Conservation (phyloP, 306 rosid genomes). For the Cucumis cinereus region DNA sequence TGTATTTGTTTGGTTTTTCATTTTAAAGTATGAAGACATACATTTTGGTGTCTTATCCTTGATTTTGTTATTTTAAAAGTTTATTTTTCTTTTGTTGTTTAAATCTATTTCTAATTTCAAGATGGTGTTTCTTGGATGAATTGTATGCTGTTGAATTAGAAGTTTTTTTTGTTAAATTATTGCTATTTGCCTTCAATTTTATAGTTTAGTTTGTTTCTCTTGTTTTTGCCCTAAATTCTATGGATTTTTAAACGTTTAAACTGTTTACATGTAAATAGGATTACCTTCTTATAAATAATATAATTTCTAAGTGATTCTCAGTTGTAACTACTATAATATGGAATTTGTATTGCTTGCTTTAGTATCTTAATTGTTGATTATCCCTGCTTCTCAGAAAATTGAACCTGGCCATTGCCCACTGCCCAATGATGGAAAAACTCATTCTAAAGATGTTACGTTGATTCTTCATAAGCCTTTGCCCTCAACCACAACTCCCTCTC, state of each 20-base stretch:
- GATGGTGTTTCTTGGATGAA: not conserved
- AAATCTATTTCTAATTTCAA: not conserved
- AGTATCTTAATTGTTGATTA: no score
- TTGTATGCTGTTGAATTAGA: not conserved
- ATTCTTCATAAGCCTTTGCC: no score
- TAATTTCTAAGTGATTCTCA: not conserved
- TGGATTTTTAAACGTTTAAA: not conserved
- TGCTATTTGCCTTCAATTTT: not conserved
- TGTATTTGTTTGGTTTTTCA: not conserved
- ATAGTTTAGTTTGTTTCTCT: not conserved
- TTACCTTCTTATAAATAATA: not conserved
- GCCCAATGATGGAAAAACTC: constrained; percentile 1
- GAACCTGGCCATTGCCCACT: not conserved
- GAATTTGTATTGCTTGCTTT: not conserved
- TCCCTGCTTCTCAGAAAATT: not conserved
- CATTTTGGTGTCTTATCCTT: not conserved
- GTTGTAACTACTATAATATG: no score
- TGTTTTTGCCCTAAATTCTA: no score
- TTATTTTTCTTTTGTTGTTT: not conserved
- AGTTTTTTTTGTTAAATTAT: not conserved
- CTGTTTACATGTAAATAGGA: not conserved
- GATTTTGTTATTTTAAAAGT: no score
- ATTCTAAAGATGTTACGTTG: not conserved
- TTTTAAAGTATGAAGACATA: not conserved
- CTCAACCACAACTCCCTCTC: no score